These are phyloP conservation scores for Solanum habrochaites DNA, from an alignment of 257 asterid species.

Conservation along the genomic window DNA sequence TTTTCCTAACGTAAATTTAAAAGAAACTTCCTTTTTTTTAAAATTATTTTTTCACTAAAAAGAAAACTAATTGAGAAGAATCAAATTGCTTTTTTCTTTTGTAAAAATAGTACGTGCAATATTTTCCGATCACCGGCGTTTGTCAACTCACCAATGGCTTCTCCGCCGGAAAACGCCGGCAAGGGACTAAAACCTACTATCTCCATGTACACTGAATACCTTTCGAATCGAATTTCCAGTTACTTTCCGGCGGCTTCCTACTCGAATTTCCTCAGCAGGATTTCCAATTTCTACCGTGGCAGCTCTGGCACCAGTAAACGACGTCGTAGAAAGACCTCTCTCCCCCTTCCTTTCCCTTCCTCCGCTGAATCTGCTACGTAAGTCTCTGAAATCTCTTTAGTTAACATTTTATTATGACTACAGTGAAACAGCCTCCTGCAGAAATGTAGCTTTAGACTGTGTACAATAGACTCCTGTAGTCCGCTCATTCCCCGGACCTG, in stretches of 20 bases:
- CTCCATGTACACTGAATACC: conserved; percentile 43
- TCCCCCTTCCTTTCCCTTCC: conserved; percentile 77
- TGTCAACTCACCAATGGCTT: conserved; percentile 18
- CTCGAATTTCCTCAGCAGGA: conserved; percentile 16
- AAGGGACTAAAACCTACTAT: conserved; percentile 16
- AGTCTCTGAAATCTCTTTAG: background rate
- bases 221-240: conserved; percentile 31
- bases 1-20: too few species aligned
- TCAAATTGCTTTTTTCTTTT: background rate
- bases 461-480: background rate
- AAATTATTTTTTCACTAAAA: too few species aligned
- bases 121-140: background rate
- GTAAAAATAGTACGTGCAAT: background rate
- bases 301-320: conserved; percentile 11
- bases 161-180: conserved; percentile 17
- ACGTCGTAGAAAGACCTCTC: conserved; percentile 56
- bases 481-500: background rate
- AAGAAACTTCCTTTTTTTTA: background rate
- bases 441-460: background rate
- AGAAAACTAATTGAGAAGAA: background rate
- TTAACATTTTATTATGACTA: background rate
- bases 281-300: conserved; percentile 19
- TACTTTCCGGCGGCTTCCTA: conserved; percentile 23
- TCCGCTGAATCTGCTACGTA: conserved; percentile 47
- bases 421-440: background rate